A percentile compares a stretch with the other conserved stretches of the same genome.
These are phyloP conservation scores for Vigna reflexopilosa DNA, from an alignment of 306 rosid species.

Conservation along the genomic window DNA sequence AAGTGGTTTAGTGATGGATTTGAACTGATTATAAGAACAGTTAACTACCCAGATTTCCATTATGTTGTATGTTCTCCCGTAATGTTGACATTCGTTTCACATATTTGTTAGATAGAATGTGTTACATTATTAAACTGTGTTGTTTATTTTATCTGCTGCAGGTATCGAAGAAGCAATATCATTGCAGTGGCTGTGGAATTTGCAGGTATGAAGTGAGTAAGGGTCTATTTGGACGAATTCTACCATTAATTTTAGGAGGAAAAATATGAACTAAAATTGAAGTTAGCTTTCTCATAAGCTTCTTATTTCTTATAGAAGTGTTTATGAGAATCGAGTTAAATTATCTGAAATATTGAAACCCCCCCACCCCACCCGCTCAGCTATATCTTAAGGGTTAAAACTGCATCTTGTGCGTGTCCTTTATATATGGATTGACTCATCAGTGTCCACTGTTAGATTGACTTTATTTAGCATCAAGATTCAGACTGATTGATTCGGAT, in stretches of 20 bases:
- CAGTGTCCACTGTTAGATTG: background rate
- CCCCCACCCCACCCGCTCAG: too few relatives aligned
- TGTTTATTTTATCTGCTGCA: constrained; percentile 40
- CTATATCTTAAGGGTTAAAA: background rate
- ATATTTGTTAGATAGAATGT: background rate
- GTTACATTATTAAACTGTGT: constrained; percentile 23
- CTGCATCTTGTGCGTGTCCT: constrained; percentile 10
- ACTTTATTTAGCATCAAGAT: background rate
- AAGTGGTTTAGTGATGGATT: constrained; percentile 18
- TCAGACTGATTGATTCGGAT: constrained; percentile 29
- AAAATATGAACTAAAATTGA: too few relatives aligned
- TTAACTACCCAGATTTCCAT: background rate
- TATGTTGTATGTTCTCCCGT: background rate
- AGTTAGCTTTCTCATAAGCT: too few relatives aligned
- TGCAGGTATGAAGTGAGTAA: constrained; percentile 66
- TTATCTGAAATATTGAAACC: background rate
- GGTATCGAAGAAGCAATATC: constrained; percentile 84
- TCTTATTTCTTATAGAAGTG: too few relatives aligned
- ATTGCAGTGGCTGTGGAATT: constrained; percentile 87
- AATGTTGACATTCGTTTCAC: background rate
- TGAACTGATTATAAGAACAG: background rate
- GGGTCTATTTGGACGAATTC: background rate
- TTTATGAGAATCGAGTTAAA: background rate
- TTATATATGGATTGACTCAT: background rate
- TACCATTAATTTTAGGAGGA: too few relatives aligned